Conservation (phyloP, 179 eudicot genomes). For the Camellia oleifera region DNA sequence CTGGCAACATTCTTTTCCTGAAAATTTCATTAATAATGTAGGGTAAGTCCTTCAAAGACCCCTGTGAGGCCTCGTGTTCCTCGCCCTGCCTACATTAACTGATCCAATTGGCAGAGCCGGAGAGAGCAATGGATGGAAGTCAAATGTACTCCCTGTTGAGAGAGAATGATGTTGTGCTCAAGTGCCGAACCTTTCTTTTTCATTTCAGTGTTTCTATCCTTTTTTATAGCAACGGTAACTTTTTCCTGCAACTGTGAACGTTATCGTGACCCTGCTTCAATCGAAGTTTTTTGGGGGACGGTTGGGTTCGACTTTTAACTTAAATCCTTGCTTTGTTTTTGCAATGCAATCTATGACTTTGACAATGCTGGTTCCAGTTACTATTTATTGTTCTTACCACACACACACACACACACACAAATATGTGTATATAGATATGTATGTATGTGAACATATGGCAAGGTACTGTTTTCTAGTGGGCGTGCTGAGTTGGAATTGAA, state of each 20-base stretch:
- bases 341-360: neutral
- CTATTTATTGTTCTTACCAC: neutral
- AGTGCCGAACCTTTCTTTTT: constrained; percentile 19
- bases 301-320: neutral
- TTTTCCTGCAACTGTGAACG: constrained; percentile 5
- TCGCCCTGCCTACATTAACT: constrained; percentile 45
- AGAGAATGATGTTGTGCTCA: constrained; percentile 11
- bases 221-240: constrained; percentile 9
- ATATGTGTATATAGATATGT: too few species aligned
- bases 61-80: constrained; percentile 81
- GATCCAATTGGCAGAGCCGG: constrained; percentile 10
- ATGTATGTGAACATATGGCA: too few species aligned
- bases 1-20: neutral
- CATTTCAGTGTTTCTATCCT: neutral
- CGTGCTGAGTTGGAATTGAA: too few species aligned
- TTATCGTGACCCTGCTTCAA: constrained; percentile 13
- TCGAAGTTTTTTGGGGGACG: constrained; percentile 10
- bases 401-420: too few species aligned
- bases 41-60: constrained; percentile 98
- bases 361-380: neutral
- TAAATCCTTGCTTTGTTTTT: neutral
- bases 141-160: constrained; percentile 8
- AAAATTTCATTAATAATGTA: constrained; percentile 32
- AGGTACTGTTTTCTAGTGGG: too few species aligned
- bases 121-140: constrained; percentile 24